Percentiles rank a stretch among this genome's conserved stretches.
Evolutionary conservation across 2,329 filamentous ascomycete genomes (phyloP).

Genomic region (Xylariaceae sp.): DNA sequence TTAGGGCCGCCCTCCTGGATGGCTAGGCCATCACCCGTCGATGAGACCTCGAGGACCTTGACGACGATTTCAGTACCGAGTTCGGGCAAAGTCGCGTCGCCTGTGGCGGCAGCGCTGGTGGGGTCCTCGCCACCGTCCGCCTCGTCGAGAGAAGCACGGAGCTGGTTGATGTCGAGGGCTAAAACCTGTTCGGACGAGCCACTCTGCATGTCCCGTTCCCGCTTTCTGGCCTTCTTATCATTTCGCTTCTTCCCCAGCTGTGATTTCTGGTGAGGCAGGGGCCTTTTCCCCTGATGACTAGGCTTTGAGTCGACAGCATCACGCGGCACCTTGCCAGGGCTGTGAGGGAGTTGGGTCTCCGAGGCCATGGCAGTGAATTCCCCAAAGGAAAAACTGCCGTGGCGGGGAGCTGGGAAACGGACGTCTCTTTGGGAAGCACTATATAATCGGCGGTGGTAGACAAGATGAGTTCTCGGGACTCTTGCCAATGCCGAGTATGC

Average conservation of each 20-base stretch:
- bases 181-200: conserved; percentile 66
- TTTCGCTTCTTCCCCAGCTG: conserved; percentile 19
- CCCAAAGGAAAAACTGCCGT: neutral
- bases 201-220: conserved; percentile 56
- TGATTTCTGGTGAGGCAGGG: conserved; percentile 16
- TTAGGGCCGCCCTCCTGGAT: conserved; percentile 60
- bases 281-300: conserved; percentile 20
- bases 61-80: conserved; percentile 74
- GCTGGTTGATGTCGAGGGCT: conserved; percentile 55
- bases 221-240: conserved; percentile 38
- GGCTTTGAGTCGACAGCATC: neutral
- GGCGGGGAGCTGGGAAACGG: neutral
- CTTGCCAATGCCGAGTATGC: neutral
- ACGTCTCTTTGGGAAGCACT: neutral
- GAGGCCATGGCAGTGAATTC: neutral
- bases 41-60: conserved; percentile 76
- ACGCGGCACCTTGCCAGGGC: neutral
- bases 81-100: conserved; percentile 51
- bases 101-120: conserved; percentile 8
- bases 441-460: neutral
- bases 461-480: neutral
- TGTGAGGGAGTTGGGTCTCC: neutral
- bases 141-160: conserved; percentile 44
- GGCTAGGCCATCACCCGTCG: conserved; percentile 86
- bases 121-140: conserved; percentile 30